phyloP scores from a whole-genome alignment of 108 stramenopile genomes.

The Cyclotella baltica region DNA sequence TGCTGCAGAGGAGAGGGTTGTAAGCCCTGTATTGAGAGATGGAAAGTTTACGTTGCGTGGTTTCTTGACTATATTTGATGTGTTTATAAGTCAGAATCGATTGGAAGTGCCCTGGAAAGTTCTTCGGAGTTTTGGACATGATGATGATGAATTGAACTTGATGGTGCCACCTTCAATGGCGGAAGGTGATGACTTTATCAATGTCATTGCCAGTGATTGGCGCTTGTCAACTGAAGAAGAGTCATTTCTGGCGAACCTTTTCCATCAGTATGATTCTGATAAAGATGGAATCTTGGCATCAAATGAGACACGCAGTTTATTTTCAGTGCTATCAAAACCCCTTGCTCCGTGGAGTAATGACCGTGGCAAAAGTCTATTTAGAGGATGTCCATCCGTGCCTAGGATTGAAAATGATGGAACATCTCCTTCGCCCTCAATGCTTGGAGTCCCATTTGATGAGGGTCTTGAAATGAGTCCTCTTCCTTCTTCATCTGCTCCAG shows the following conservation, averaged over 20 bases:
- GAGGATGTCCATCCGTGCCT: conserved; percentile 70
- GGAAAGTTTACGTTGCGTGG: conserved; percentile 82
- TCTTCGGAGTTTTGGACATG: conserved; percentile 77
- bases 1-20: conserved; percentile 42
- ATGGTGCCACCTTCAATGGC: conserved; percentile 61
- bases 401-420: conserved; percentile 38
- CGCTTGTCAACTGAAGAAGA: conserved; percentile 54
- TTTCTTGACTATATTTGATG: conserved; percentile 84
- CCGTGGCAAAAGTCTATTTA: conserved; percentile 59
- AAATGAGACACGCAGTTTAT: conserved; percentile 61
- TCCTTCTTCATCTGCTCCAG: conserved; percentile 7
- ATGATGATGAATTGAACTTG: conserved; percentile 74
- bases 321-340: conserved; percentile 69
- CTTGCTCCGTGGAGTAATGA: conserved; percentile 83
- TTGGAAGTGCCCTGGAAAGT: conserved; percentile 86
- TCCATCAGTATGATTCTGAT: conserved; percentile 80
- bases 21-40: conserved; percentile 56
- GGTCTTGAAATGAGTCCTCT: conserved; percentile 17
- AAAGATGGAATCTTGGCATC: conserved; percentile 67
- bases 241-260: conserved; percentile 66
- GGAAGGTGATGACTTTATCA: conserved; percentile 16
- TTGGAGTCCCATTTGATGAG: conserved; percentile 30
- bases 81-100: conserved; percentile 82
- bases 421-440: conserved; percentile 38
- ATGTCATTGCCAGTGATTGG: conserved; percentile 49